Conservation (phyloP, 371 early-diverging fungal species). For the Apophysomyces elegans region DNA sequence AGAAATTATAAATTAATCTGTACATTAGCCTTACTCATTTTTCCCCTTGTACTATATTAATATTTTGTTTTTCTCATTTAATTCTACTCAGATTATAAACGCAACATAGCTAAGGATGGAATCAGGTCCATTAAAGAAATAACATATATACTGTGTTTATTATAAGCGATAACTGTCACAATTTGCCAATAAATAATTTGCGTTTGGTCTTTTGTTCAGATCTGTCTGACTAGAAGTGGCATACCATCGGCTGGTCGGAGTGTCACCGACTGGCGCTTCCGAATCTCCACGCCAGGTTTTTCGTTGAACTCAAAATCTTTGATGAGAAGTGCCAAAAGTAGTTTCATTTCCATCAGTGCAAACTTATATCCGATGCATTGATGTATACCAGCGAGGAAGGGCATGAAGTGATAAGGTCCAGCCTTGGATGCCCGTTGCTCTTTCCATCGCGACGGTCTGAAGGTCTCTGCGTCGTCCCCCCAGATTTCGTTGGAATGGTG, state of each 20-base stretch:
- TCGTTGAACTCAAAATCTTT: constrained; percentile 38
- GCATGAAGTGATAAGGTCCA: constrained; percentile 58
- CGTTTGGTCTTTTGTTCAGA: neutral
- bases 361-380: constrained; percentile 49
- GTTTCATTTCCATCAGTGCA: constrained; percentile 48
- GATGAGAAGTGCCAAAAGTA: constrained; percentile 38
- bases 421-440: constrained; percentile 29
- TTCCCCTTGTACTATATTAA: too few species aligned
- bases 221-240: constrained; percentile 27
- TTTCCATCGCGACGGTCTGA: constrained; percentile 68
- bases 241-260: constrained; percentile 43
- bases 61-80: too few species aligned
- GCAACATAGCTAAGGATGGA: too few species aligned
- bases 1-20: constrained; percentile 7
- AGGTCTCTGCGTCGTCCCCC: constrained; percentile 69
- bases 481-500: constrained; percentile 59
- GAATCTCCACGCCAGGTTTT: constrained; percentile 35
- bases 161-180: too few species aligned
- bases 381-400: constrained; percentile 64
- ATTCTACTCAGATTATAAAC: too few species aligned
- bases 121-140: too few species aligned
- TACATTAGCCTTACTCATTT: neutral
- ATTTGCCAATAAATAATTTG: too few species aligned
- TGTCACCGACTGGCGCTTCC: constrained; percentile 39
- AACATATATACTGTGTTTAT: too few species aligned